Evolutionary conservation across 2,329 filamentous ascomycete genomes (phyloP).

Genomic region (Knufia fluminis): DNA sequence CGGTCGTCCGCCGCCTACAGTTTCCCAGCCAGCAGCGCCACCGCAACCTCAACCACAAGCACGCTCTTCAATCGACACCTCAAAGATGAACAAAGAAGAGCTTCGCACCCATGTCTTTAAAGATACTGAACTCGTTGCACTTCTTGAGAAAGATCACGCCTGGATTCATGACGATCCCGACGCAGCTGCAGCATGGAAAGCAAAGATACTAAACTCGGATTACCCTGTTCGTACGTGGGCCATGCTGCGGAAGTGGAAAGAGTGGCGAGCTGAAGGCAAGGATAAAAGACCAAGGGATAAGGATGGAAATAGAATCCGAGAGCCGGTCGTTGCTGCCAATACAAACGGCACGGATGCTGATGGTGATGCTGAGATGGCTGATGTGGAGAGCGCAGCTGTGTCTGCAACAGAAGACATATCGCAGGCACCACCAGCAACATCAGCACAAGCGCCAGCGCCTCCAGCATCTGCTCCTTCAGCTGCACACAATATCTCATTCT

Average conservation of each 20-base stretch:
- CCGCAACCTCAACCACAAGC: neutral
- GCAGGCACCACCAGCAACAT: neutral
- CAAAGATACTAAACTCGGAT: constrained; percentile 19
- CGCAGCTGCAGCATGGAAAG: constrained; percentile 17
- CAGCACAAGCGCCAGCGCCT: neutral
- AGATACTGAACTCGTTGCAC: constrained; percentile 17
- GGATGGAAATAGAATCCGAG: neutral
- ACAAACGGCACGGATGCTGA: neutral
- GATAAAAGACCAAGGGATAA: constrained; percentile 22
- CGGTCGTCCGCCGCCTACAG: neutral
- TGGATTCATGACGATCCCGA: constrained; percentile 19
- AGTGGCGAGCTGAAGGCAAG: constrained; percentile 17
- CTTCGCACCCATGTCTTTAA: constrained; percentile 19
- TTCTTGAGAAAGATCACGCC: constrained; percentile 18
- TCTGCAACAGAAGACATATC: neutral
- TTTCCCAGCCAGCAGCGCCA: neutral
- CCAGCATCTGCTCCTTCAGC: neutral
- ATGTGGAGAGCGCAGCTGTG: neutral
- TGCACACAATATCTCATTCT: neutral
- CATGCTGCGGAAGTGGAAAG: constrained; percentile 22
- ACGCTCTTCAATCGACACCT: neutral
- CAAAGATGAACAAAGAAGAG: constrained; percentile 13
- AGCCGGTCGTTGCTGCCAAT: neutral
- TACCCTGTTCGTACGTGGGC: constrained; percentile 23
- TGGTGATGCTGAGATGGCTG: neutral